Base-by-base conservation (phyloP, 768 basidiomycete genomes). In the Suillus tomentosus region DNA sequence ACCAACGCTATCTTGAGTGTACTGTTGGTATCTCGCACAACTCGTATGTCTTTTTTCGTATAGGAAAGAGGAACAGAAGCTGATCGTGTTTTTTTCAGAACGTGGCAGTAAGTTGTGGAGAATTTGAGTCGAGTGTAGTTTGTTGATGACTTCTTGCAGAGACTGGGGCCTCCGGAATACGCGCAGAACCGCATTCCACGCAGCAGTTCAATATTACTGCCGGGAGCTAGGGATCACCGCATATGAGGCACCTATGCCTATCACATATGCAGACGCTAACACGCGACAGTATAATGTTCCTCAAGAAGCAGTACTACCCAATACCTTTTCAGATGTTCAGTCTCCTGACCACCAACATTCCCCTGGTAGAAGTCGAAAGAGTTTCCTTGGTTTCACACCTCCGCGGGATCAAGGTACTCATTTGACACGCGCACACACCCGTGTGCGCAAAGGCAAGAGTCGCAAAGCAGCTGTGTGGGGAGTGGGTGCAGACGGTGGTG, bases 171-270 rank as follows among this genome's bases (percentile, higher is more conserved):
- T 88, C 34, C 83, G 82, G 22, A 79, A 78, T 65, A 75, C 82
- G 13, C 84, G 90, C 55, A 86, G 84, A 71, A 93, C 91, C 1
- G 88, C 91, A 3, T 94, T 94, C 79, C 85, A 91, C 70, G 89
- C 89, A 10, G 91, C 92, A 1, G 87, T 87, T 24, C 85, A 91
- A 68, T 83, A 87, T 68, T 92, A 88, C 73, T 89, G 84, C 70
- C 84, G 80, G 61, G 84, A 90, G 70, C 83, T 92, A 10, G 87
- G 84, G 40, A 91, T 93, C 69, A 78, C 78, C 24, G 86, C 84
- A 66, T 80, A 79, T 74, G 82, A 85, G 69, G 81, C 90, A 2
- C 79, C 87, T 17, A 76, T 88, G 60, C 91, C 91, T 13, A 70
- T 94, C 67, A 78, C 82, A 48, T 86, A 80, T 69, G 75, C 74